Conservation (phyloP, 257 asterid genomes). For the Lavandula angustifolia region DNA sequence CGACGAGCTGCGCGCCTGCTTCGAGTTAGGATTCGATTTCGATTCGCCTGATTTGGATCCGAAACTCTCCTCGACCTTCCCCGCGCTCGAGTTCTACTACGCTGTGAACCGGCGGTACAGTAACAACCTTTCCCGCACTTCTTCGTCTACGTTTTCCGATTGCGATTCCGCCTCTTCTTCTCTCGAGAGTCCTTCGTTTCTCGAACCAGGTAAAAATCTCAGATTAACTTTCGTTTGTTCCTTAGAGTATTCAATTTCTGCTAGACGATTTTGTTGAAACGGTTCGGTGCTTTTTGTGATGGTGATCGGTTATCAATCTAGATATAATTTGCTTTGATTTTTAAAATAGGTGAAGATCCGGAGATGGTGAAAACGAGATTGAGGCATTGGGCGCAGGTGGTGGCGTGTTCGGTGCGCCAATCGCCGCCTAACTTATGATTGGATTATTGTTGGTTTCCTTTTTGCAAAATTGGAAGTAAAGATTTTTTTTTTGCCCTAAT, state of each 20-base stretch:
- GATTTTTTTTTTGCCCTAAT: constrained; percentile 31
- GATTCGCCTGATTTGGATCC: constrained; percentile 67
- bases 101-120: constrained; percentile 49
- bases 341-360: constrained; percentile 52
- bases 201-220: constrained; percentile 51
- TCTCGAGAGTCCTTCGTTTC: constrained; percentile 38
- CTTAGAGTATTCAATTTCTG: not conserved
- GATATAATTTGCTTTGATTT: not conserved
- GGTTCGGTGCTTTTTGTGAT: not conserved
- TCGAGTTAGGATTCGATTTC: constrained; percentile 67
- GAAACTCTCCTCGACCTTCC: constrained; percentile 53
- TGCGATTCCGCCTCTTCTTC: constrained; percentile 35
- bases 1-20: constrained; percentile 71
- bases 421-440: constrained; percentile 36
- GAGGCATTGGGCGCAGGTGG: constrained; percentile 84
- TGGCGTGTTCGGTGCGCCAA: constrained; percentile 65
- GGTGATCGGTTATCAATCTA: not conserved
- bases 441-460: constrained; percentile 22
- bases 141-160: constrained; percentile 49
- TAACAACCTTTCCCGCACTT: constrained; percentile 42
- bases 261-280: not conserved
- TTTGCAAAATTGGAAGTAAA: constrained; percentile 28
- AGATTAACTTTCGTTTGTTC: not conserved
- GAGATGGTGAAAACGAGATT: constrained; percentile 55
- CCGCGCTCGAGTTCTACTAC: constrained; percentile 63